Base-by-base conservation (phyloP, 805 yeast genomes). In the Kodamaea neixiangensis region DNA sequence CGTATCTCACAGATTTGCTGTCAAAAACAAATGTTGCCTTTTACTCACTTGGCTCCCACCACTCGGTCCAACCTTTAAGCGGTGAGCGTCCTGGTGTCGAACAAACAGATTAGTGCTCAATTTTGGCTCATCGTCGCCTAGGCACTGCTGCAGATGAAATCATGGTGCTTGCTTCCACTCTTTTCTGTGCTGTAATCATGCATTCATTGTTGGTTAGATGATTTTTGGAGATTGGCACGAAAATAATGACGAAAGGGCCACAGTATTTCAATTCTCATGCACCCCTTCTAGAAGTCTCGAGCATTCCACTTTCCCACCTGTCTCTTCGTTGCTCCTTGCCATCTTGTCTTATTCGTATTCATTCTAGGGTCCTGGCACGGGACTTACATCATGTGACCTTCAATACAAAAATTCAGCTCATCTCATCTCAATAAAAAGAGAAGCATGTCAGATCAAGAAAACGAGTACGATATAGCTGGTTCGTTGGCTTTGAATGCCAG, bases 381-480 rank as follows among this genome's bases (percentile, higher is more conserved):
- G n/a, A n/a, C n/a, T n/a, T n/a, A n/a, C n/a, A 34, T 14, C 38
- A 13, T 6, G 10, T 25, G 31, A 25, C 31, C 10, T n/a, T 34
- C 19, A 5, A 34, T 17, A n/a, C 9, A 34, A 37, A 37, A 37
- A 17, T 38, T 47, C 22, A 31, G 15, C 29, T 40, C 44, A 22
- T 41, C 53, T 44, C 49, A 44, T 50, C 49, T 33, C 42, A 40
- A 18, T 43, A 37, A n/a, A 46, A 47, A 7, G 31, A 11, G 42
- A 34, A 41, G 17, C 42, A 46, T 46, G 49, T 46, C 49, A 19
- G 49, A 46, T 44, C 44, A 46, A 14, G 45, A 42, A 42, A 37
- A 37, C 35, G 47, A 44, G 29, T 46, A 39, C 39, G 49, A 46
- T 38, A 46, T 46, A 14, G 44, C 49, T 15, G 39, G 33, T 5